Evolutionary conservation across 345 rosid species (phyloP).

Genomic region (Salix exigua): DNA sequence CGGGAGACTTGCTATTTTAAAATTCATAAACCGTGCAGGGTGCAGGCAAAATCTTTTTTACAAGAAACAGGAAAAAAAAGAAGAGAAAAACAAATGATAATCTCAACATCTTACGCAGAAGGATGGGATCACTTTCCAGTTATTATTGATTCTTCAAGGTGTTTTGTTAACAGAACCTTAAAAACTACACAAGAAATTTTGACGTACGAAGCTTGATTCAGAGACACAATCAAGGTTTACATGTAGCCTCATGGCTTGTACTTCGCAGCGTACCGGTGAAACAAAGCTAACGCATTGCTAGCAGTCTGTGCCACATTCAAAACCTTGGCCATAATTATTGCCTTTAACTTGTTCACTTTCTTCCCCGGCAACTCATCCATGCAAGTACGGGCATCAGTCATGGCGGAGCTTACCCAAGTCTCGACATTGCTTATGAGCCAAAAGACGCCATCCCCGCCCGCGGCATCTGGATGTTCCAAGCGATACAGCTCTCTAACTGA

Average conservation of each 20-base stretch:
- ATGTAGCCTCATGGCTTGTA: constrained; percentile 27
- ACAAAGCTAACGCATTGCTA: constrained; percentile 76
- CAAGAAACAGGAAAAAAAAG: no score
- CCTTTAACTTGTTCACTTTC: constrained; percentile 61
- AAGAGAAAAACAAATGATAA: no score
- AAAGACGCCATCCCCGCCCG: constrained; percentile 22
- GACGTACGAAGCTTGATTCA: neutral
- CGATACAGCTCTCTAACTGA: constrained; percentile 59
- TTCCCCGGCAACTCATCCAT: constrained; percentile 48
- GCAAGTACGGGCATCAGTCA: constrained; percentile 64
- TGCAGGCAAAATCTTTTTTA: neutral
- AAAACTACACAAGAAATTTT: neutral
- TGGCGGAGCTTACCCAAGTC: constrained; percentile 72
- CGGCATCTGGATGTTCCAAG: constrained; percentile 12
- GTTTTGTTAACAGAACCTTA: neutral
- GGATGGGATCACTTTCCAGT: neutral
- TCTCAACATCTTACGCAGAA: neutral
- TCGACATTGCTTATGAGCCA: constrained; percentile 63
- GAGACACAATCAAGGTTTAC: neutral
- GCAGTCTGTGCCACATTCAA: constrained; percentile 70
- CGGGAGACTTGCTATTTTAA: no score
- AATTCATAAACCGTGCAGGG: neutral
- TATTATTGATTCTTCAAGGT: neutral
- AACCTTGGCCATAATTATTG: constrained; percentile 67
- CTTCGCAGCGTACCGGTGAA: constrained; percentile 52